Percentiles rank a stretch among this genome's conserved stretches.
Conservation (phyloP, 306 rosid genomes). For the Malus sieversii region DNA sequence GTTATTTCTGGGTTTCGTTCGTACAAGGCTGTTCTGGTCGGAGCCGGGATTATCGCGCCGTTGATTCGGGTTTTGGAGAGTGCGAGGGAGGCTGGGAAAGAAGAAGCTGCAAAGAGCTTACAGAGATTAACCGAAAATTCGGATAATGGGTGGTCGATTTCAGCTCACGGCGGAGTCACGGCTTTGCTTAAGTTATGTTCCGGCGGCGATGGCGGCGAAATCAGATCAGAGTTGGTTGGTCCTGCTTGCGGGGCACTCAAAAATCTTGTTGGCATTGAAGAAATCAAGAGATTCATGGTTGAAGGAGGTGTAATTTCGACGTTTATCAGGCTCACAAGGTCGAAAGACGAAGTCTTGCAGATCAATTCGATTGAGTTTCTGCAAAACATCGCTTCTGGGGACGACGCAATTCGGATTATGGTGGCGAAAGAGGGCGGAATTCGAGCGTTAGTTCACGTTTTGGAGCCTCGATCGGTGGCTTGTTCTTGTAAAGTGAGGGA, state of each 20-base stretch:
- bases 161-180: slow-evolving; percentile 86
- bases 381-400: slow-evolving; percentile 58
- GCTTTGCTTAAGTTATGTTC: slow-evolving; percentile 59
- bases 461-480: slow-evolving; percentile 40
- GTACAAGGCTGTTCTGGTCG: slow-evolving; percentile 36
- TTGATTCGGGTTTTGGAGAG: slow-evolving; percentile 65
- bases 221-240: slow-evolving; percentile 43
- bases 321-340: slow-evolving; percentile 39
- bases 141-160: slow-evolving; percentile 80
- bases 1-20: slow-evolving; percentile 51
- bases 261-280: slow-evolving; percentile 68
- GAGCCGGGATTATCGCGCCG: slow-evolving; percentile 55
- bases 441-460: slow-evolving; percentile 42
- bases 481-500: slow-evolving; percentile 48
- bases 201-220: slow-evolving; percentile 10
- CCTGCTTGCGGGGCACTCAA: slow-evolving; percentile 64
- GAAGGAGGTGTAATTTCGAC: slow-evolving; percentile 65
- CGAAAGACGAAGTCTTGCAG: slow-evolving; percentile 58
- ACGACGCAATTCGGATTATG: slow-evolving; percentile 41
- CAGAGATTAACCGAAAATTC: slow-evolving; percentile 65
- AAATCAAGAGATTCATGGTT: slow-evolving; percentile 73
- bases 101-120: slow-evolving; percentile 48
- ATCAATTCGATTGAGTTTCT: slow-evolving; percentile 54
- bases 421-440: slow-evolving; percentile 68
- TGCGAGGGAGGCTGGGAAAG: slow-evolving; percentile 52